These are phyloP conservation scores for Vinca major DNA, from an alignment of 305 asterid genomes.

Conservation along the genomic window DNA sequence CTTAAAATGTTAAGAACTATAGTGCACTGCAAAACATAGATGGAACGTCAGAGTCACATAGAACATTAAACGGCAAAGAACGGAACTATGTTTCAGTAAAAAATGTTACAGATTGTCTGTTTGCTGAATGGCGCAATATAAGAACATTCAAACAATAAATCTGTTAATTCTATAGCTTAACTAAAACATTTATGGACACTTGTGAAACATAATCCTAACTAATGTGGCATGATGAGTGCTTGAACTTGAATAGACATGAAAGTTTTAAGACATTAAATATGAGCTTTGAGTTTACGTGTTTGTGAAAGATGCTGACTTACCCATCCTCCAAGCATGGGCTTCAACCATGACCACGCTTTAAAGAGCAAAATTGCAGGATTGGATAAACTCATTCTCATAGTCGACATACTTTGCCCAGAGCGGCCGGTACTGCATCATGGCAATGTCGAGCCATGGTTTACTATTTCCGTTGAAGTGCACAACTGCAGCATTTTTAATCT, in stretches of 20 bases:
- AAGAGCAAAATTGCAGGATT: constrained; percentile 67
- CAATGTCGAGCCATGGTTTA: constrained; percentile 82
- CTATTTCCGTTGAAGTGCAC: constrained; percentile 40
- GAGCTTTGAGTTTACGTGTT: constrained; percentile 31
- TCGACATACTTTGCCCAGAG: constrained; percentile 66
- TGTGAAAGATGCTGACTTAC: constrained; percentile 14
- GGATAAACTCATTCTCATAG: constrained; percentile 65
- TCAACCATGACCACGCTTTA: constrained; percentile 17
- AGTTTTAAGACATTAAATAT: constrained; percentile 11
- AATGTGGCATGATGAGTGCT: constrained; percentile 14
- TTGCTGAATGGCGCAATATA: background rate
- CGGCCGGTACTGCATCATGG: constrained; percentile 54
- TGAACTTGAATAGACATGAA: constrained; percentile 17
- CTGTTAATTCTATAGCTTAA: background rate
- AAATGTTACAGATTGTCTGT: background rate
- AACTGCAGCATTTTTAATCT: constrained; percentile 55
- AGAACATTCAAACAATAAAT: background rate
- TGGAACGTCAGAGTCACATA: background rate
- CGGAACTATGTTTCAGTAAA: constrained; percentile 2
- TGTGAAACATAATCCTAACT: constrained; percentile 26
- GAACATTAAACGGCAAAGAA: constrained; percentile 3
- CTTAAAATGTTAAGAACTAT: background rate
- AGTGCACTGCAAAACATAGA: background rate
- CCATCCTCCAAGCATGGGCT: constrained; percentile 19
- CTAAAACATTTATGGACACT: constrained; percentile 30